These are phyloP conservation scores for Starmerella davenportii DNA, from an alignment of 805 yeast genomes.

Conservation along the genomic window DNA sequence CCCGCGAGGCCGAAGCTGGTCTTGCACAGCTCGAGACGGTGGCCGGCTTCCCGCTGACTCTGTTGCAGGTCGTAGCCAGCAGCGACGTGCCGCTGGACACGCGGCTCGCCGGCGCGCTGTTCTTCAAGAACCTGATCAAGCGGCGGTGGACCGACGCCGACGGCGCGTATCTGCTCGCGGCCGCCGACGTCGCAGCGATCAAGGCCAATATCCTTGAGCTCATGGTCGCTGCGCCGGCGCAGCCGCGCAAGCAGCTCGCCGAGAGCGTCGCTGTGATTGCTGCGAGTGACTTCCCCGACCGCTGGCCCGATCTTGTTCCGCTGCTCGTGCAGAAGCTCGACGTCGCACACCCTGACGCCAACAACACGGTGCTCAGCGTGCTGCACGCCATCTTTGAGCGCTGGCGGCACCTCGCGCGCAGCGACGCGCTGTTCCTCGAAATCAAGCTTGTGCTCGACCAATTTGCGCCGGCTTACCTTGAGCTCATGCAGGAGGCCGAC, in stretches of 20 bases:
- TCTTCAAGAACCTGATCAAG: conserved; percentile 71
- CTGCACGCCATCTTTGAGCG: conserved; percentile 91
- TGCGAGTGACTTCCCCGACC: conserved; percentile 83
- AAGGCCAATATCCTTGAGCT: conserved; percentile 65
- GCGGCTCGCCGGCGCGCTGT: conserved; percentile 74
- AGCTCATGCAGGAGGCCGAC: conserved; percentile 48
- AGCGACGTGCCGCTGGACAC: conserved; percentile 34
- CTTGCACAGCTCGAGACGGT: conserved; percentile 44
- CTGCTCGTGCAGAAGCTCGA: conserved; percentile 49
- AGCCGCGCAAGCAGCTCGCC: conserved; percentile 77
- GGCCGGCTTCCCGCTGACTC: conserved; percentile 57
- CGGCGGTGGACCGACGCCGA: conserved; percentile 83
- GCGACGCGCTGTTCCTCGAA: conserved; percentile 76
- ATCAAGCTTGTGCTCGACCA: conserved; percentile 72
- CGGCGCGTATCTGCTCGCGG: conserved; percentile 51
- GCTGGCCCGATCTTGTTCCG: conserved; percentile 53
- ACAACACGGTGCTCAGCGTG: conserved; percentile 73
- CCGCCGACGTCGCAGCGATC: conserved; percentile 44
- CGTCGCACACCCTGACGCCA: conserved; percentile 34
- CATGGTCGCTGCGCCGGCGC: conserved; percentile 58
- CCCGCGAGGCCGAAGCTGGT: conserved; percentile 33
- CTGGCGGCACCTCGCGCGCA: conserved; percentile 89
- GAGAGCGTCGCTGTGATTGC: conserved; percentile 88
- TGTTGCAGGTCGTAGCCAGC: conserved; percentile 63
- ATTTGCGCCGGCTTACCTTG: conserved; percentile 63